These are phyloP conservation scores for Aspergillus sp. DNA, from an alignment of 2,329 filamentous ascomycete genomes.

Conservation along the genomic window DNA sequence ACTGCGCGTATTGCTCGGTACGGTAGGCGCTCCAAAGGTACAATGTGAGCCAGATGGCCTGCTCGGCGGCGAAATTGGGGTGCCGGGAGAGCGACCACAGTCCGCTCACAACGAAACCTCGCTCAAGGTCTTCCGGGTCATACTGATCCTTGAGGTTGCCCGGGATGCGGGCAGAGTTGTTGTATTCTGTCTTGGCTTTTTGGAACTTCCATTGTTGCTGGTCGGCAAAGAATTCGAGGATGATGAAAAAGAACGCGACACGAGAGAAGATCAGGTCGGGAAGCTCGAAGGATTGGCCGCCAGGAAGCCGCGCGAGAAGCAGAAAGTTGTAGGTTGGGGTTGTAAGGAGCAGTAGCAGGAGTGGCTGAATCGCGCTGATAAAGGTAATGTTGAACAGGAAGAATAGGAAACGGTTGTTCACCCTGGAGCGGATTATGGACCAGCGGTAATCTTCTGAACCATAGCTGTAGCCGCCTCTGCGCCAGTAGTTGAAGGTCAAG, in stretches of 20 bases:
- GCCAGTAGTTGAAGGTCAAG: slow-evolving; percentile 95
- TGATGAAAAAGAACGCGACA: slow-evolving; percentile 55
- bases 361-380: slow-evolving; percentile 78
- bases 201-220: slow-evolving; percentile 94
- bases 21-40: slow-evolving; percentile 86
- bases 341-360: slow-evolving; percentile 76
- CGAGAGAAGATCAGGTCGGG: slow-evolving; percentile 61
- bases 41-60: slow-evolving; percentile 81
- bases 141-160: slow-evolving; percentile 51
- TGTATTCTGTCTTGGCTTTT: slow-evolving; percentile 73
- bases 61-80: slow-evolving; percentile 93
- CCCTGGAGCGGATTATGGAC: slow-evolving; percentile 68
- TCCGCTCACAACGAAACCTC: slow-evolving; percentile 81
- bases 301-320: slow-evolving; percentile 65
- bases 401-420: slow-evolving; percentile 72
- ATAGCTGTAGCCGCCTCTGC: slow-evolving; percentile 84
- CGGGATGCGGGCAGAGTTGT: slow-evolving; percentile 69
- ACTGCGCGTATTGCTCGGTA: slow-evolving; percentile 71
- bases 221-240: slow-evolving; percentile 79
- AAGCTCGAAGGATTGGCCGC: slow-evolving; percentile 52
- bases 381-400: slow-evolving; percentile 87
- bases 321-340: slow-evolving; percentile 83
- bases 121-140: slow-evolving; percentile 74
- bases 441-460: slow-evolving; percentile 97
- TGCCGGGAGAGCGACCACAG: slow-evolving; percentile 88